phyloP scores from a whole-genome alignment of 108 stramenopile genomes.

The Nitzschia palea region DNA sequence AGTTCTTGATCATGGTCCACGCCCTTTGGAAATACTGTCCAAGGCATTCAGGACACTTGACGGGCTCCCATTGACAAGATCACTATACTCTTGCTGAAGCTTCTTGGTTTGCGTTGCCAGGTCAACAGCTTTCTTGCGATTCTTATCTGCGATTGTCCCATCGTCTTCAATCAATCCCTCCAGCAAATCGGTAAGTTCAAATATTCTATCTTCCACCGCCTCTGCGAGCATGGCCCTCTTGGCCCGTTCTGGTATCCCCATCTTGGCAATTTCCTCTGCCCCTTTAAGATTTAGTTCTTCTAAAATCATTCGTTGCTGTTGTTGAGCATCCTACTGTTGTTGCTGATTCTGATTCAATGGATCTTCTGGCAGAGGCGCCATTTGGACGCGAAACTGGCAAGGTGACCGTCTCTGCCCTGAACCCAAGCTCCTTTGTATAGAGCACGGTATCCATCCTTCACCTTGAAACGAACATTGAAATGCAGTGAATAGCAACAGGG shows the following conservation, averaged over 20 bases:
- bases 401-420: no score
- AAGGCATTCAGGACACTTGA: slow-evolving; percentile 30
- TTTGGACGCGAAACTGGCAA: no score
- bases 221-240: slow-evolving; percentile 62
- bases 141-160: slow-evolving; percentile 1
- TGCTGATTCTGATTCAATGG: not conserved
- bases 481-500: no score
- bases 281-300: slow-evolving; percentile 4
- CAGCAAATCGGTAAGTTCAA: slow-evolving; percentile 40
- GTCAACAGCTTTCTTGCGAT: slow-evolving; percentile 31
- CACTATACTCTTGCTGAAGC: slow-evolving; percentile 46
- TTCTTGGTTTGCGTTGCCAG: slow-evolving; percentile 46
- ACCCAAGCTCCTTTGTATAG: no score
- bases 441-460: no score
- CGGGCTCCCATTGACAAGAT: slow-evolving; percentile 49
- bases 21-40: no score
- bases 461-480: no score
- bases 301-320: slow-evolving; percentile 4
- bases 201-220: slow-evolving; percentile 52
- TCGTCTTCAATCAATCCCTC: slow-evolving; percentile 24
- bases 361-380: no score
- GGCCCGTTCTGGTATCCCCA: slow-evolving; percentile 36
- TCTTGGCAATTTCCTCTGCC: slow-evolving; percentile 12
- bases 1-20: slow-evolving; percentile 2
- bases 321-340: not conserved